A percentile compares a stretch with the other conserved stretches of the same genome.
Conservation (phyloP, 768 basidiomycete genomes). For the Trametes cubensis region DNA sequence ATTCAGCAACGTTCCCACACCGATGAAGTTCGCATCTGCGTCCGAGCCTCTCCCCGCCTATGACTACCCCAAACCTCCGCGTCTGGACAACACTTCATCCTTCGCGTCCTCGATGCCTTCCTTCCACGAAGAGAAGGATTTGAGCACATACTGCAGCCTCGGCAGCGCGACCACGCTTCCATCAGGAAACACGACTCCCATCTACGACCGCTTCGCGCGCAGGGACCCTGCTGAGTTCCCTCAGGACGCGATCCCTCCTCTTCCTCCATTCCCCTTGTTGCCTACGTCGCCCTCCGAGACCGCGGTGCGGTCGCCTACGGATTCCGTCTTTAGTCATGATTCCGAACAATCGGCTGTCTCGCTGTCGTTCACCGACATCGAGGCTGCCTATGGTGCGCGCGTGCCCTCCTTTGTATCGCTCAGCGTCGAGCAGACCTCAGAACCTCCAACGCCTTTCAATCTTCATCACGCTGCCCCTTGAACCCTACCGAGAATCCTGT, state of each 20-base stretch:
- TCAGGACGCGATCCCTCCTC: neutral
- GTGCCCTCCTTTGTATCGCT: constrained; percentile 12
- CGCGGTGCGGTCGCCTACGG: constrained; percentile 4
- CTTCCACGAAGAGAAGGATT: constrained; percentile 5
- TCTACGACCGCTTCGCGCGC: constrained; percentile 12
- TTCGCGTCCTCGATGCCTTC: neutral
- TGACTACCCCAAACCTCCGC: neutral
- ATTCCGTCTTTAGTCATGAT: constrained; percentile 8
- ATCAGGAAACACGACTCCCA: constrained; percentile 4
- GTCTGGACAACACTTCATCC: neutral
- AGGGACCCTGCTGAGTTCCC: neutral
- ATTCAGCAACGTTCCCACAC: neutral
- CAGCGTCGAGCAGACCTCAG: constrained; percentile 1
- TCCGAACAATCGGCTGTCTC: constrained; percentile 11
- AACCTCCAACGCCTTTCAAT: constrained; percentile 4
- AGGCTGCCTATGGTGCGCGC: constrained; percentile 12
- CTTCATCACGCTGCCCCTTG: constrained; percentile 2
- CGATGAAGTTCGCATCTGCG: neutral
- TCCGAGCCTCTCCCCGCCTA: neutral
- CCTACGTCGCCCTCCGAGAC: neutral
- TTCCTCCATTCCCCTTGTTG: neutral
- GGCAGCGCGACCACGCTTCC: neutral
- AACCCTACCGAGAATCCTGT: no score
- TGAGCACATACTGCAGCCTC: constrained; percentile 6
- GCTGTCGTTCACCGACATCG: constrained; percentile 15